Evolutionary conservation across 2,329 filamentous ascomycete species (phyloP), one percentile per base, ranked within the genome.

Genomic region (Cladosporium sp.): DNA sequence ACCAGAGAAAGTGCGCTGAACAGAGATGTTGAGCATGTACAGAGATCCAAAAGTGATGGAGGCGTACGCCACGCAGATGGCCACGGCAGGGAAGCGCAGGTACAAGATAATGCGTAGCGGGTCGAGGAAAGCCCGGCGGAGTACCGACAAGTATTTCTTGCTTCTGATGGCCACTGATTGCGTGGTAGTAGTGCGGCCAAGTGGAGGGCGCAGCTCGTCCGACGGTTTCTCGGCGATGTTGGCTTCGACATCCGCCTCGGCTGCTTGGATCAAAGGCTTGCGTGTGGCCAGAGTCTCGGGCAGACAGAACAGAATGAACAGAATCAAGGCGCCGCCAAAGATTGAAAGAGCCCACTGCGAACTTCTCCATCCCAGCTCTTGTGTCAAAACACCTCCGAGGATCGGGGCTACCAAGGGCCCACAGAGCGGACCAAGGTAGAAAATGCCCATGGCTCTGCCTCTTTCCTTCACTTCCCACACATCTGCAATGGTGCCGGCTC

Each of bases 401-500:
- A 95, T 90, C 1, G 92, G 92, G 0, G 89, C 88, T 6, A 94
- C 76, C 16, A 95, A 78, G 0, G 92, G 92, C 0, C 91, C 91
- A 58, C 88, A 84, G 10, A 95, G 78, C 0, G 92, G 91, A 0
- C 92, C 92, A 0, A 95, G 83, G 71, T 93, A 95, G 77, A 94
- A 95, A 48, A 91, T 83, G 2, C 90, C 87, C 91, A 95, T 95
- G n/a, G 91, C 91, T 18, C 81, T 81, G 2, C 92, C 92, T 58
- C 92, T 82, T 75, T 94, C 89, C 58, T 81, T 83, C 0, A 87
- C 78, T 68, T 92, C 89, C 89, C 91, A 96, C 14, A 94, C 83
- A 74, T 95, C 91, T 53, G 91, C 88, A 65, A 95, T 91, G 2
- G 91, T 93, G 6, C 92, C 92, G 1, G 91, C 91, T 5, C 92